Base-by-base conservation (phyloP, 441 rosid genomes). In the Euphorbia celastroides region DNA sequence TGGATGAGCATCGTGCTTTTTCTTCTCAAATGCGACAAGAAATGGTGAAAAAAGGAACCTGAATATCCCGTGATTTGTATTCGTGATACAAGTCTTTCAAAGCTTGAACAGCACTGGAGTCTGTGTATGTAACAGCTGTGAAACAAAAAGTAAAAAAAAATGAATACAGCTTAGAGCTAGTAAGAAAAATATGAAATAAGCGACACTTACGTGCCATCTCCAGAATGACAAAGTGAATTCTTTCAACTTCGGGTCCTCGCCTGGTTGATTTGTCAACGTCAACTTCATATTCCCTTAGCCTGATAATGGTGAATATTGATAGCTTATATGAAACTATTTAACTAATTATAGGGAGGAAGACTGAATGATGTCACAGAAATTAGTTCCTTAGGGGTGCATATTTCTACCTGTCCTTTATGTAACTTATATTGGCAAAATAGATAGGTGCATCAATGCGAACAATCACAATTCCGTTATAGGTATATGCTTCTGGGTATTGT, bases 401-500 rank as follows among this genome's bases (percentile, higher is more conserved):
- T 27, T 20, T 63, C 80, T 57, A 91, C 99, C 96, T 84, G 80
- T 92, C 98, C 66, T 94, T 92, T 69, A 94, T 85, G 75, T 80
- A 88, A 72, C 99, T 92, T 81, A 77, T 94, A 79, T 94, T 94
- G 67, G 99, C 99, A 72, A 94, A 94, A 77, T 94, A 94, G 57
- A 94, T 88, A 2, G 99, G 99, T 11, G 99, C 80, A 77, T 94
- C 99, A 26, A 90, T 66, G 60, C 99, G 86, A 64, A 94, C 97
- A 62, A 89, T 84, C 72, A 94, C 99, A 70, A 94, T 90, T 57
- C 99, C 97, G 27, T 86, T 79, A 82, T 94, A 94, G 30, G 89
- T 90, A 84, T 94, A 90, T 22, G 97, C 89, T 78, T 94, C 99
- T 32, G 97, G 98, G 81, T 94, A 92, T 76, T 94, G 99, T 77